Evolutionary conservation across 1,284 basidiomycete species (phyloP), one percentile per base, ranked within the genome.

Genomic region (Tilletia setariae): DNA sequence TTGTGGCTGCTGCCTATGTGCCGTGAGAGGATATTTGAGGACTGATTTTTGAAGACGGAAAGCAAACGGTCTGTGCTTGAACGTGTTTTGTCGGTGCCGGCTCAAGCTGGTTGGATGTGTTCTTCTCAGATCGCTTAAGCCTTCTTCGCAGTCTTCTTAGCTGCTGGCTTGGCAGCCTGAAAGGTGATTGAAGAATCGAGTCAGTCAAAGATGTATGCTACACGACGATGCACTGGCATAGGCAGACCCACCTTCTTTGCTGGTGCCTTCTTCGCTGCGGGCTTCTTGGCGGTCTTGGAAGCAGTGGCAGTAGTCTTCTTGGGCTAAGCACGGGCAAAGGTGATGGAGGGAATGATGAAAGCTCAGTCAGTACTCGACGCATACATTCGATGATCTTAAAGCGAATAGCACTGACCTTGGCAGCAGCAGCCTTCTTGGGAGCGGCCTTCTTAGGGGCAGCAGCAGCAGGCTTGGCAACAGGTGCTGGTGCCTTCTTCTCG

Each of bases 201-300:
- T 51, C 59, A 56, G 63, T 56, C 64, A 67, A 61, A 23, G 70
- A 63, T 64, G 63, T 59, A 30, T 62, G 28, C n/a, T 21, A 6
- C n/a, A 53, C 11, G 15, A 49, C 47, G 8, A 19, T 7, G 8
- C n/a, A 19, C 11, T 53, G 7, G 51, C 51, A 53, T 53, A 25
- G n/a, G 13, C 25, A 56, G 19, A 73, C 74, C 71, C 67, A 74
- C 74, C 72, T 76, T 77, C 76, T 76, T 77, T 73, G 75, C 72
- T n/a, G 69, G 47, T 25, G 70, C 53, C 65, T 67, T 72, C 64
- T 68, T 70, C 2, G 70, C 68, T 63, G 73, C 73, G 61, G 77
- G 76, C 78, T 78, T 79, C 74, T 78, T 79, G 43, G 77, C 75
- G 73, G 76, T 77, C 70, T 75, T 69, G 67, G 74, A 62, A 62